phyloP scores from a whole-genome alignment of 2,329 filamentous ascomycete genomes.

The Tolypocladium sp. region DNA sequence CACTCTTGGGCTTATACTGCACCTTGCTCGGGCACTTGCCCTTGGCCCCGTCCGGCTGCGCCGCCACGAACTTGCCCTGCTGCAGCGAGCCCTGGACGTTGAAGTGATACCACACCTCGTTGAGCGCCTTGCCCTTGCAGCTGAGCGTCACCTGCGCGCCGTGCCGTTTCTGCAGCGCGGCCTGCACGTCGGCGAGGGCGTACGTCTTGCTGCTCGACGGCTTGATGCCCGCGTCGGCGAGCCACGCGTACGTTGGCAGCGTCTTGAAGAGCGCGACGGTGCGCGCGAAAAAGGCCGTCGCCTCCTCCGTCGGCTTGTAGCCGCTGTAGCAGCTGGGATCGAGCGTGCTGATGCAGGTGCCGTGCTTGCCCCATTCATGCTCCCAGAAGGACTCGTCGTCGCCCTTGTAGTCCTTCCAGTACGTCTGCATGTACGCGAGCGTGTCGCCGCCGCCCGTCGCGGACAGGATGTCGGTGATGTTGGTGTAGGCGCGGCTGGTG shows the following conservation, averaged over 20 bases:
- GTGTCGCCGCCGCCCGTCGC: constrained; percentile 42
- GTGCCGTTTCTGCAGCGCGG: constrained; percentile 42
- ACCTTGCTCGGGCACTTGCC: constrained; percentile 58
- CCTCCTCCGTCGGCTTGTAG: constrained; percentile 54
- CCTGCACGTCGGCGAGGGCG: constrained; percentile 46
- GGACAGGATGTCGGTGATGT: constrained; percentile 55
- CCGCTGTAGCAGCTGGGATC: constrained; percentile 55
- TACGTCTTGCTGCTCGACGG: constrained; percentile 49
- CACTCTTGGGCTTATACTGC: constrained; percentile 39
- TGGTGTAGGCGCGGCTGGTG: constrained; percentile 47
- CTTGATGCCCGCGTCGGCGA: constrained; percentile 50
- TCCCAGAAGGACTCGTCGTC: constrained; percentile 59
- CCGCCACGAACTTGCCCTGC: constrained; percentile 48
- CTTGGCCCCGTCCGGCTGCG: constrained; percentile 44
- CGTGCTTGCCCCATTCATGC: constrained; percentile 70
- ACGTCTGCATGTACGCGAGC: constrained; percentile 57
- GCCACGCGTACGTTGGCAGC: constrained; percentile 56
- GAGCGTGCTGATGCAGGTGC: constrained; percentile 60
- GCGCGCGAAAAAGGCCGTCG: constrained; percentile 59
- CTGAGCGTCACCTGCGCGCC: constrained; percentile 49
- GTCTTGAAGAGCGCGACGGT: constrained; percentile 57
- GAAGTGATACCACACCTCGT: constrained; percentile 56
- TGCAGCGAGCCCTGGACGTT: constrained; percentile 49
- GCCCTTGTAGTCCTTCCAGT: constrained; percentile 63
- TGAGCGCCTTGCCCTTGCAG: constrained; percentile 38